Base-by-base conservation (phyloP, 768 basidiomycete species). In the Mycena latifolia region DNA sequence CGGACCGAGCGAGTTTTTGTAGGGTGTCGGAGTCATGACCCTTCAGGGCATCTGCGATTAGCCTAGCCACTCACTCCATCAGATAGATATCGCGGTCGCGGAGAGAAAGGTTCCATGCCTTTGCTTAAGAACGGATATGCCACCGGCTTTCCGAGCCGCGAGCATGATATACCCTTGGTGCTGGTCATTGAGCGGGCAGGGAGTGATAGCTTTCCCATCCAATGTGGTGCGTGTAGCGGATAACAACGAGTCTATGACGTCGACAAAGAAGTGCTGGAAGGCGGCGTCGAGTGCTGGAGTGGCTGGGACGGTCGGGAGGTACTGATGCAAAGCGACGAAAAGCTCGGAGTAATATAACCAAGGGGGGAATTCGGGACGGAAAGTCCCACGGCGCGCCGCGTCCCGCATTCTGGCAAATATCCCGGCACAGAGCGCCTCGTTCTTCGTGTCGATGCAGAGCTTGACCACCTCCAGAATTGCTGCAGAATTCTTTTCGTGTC, bases 341-440 rank as follows among this genome's bases (percentile, higher is more conserved):
- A 70, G 56, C 29, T 70, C 65, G 5, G 54, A 47, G 14, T 70
- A 66, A 25, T 66, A 70, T 9, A 63, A 29, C 65, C 65, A 66
- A 8, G 69, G 69, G 7, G 69, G 69, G 31, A 55, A 66, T 9
- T 24, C 2, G 24, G 33, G 12, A 17, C 3, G 9, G 43, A 58
- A 69, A 14, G 15, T 3, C 7, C 63, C 69, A 4, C 2, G 24
- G 3, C 29, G 35, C 2, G 57, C 45, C 3, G 65, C 61, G 9
- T 63, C 41, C n/a, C 61, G 64, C 65, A 70, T 70, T 47, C 52
- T 63, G 18, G n/a, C 27, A 12, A 66, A 66, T 15, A 66, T 60
- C 22, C n/a, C 45, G 24, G 24, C 27, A 55, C 61, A 66, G 7
- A 56, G 18, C 5, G 12, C 25, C n/a, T 29, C 48, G 45, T 61